Conservation (phyloP, 495 filamentous ascomycete genomes). For the Talaromyces wortmannii region DNA sequence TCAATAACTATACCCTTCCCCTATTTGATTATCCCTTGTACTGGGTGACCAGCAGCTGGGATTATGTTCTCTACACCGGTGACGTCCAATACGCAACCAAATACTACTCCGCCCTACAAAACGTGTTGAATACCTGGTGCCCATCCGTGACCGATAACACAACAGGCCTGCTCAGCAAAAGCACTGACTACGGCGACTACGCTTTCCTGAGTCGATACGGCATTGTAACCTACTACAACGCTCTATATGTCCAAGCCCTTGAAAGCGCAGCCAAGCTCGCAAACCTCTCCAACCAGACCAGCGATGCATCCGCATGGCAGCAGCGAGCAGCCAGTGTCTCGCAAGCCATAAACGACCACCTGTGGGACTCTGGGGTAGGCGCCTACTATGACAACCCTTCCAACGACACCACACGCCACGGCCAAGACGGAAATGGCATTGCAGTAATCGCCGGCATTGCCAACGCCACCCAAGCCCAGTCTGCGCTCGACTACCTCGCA, state of each 20-base stretch:
- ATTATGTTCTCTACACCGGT: constrained; percentile 38
- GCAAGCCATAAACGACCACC: constrained; percentile 17
- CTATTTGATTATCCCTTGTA: constrained; percentile 42
- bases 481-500: constrained; percentile 24
- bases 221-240: constrained; percentile 40
- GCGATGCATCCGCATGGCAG: constrained; percentile 28
- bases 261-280: constrained; percentile 32
- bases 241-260: constrained; percentile 37
- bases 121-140: constrained; percentile 11
- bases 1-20: constrained; percentile 33
- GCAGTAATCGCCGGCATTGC: constrained; percentile 29
- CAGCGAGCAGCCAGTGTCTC: constrained; percentile 22
- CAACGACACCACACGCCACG: constrained; percentile 21
- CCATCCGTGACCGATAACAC: constrained; percentile 13
- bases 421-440: constrained; percentile 40
- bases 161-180: constrained; percentile 29
- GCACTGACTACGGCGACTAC: constrained; percentile 36
- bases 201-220: constrained; percentile 40
- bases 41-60: constrained; percentile 35
- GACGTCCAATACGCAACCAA: constrained; percentile 17
- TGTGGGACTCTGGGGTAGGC: constrained; percentile 25
- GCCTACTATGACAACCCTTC: constrained; percentile 32
- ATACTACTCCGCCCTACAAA: constrained; percentile 29
- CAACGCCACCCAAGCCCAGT: constrained; percentile 16
- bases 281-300: constrained; percentile 12